These are phyloP conservation scores for Botrytis pseudocinerea DNA, from an alignment of 2,329 filamentous ascomycete genomes.

Conservation along the genomic window DNA sequence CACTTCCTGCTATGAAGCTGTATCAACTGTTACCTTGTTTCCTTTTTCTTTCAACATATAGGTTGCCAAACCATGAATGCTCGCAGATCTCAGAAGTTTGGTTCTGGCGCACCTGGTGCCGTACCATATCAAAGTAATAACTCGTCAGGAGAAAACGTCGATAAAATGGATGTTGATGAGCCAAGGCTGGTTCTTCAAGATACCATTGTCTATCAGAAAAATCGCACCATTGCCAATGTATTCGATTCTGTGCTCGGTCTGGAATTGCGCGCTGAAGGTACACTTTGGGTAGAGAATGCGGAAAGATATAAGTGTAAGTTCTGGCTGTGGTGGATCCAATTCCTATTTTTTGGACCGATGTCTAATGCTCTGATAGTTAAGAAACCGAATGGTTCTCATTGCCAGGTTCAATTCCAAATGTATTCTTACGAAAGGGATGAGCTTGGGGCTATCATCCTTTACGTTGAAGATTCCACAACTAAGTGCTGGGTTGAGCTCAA, in stretches of 20 bases:
- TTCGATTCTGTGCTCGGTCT: slow-evolving; percentile 8
- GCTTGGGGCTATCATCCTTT: slow-evolving; percentile 17
- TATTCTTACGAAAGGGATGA: slow-evolving; percentile 22
- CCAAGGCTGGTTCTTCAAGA: slow-evolving; percentile 19
- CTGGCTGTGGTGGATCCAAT: not conserved
- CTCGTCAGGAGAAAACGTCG: not conserved
- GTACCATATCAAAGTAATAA: not conserved
- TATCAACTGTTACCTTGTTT: not conserved
- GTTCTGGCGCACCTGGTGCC: not conserved
- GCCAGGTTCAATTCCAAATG: slow-evolving; percentile 12
- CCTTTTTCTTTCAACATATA: not conserved
- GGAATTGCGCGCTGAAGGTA: slow-evolving; percentile 11
- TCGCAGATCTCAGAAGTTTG: not conserved
- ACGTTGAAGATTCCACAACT: slow-evolving; percentile 17
- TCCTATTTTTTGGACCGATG: not conserved
- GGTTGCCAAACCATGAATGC: not conserved
- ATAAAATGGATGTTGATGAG: slow-evolving; percentile 12
- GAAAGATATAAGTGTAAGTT: slow-evolving; percentile 19
- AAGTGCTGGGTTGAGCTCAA: slow-evolving; percentile 16
- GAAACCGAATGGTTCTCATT: slow-evolving; percentile 19
- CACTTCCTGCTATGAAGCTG: not conserved
- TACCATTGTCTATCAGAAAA: slow-evolving; percentile 15
- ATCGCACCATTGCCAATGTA: slow-evolving; percentile 8
- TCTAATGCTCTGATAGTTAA: slow-evolving; percentile 3
- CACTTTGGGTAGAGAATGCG: slow-evolving; percentile 19